Percentiles rank a stretch among this genome's conserved stretches.
phyloP scores from a whole-genome alignment of 768 basidiomycete species.

The Russula olivacea region DNA sequence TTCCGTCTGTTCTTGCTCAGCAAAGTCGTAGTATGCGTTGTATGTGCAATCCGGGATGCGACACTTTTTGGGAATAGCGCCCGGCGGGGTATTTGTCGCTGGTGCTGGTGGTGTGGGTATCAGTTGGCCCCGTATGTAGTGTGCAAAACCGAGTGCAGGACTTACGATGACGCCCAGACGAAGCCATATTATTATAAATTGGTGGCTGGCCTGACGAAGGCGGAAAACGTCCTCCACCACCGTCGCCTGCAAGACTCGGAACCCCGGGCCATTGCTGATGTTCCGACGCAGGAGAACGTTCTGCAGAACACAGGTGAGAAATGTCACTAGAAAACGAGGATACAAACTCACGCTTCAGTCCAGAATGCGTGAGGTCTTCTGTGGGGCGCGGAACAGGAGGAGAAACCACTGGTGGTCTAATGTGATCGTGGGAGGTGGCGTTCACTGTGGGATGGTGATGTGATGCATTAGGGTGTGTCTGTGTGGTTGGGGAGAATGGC shows the following conservation, averaged over 20 bases:
- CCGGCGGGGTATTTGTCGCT: background rate
- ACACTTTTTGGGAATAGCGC: background rate
- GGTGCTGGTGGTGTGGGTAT: background rate
- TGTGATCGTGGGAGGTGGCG: background rate
- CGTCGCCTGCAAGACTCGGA: background rate
- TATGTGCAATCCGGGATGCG: slow-evolving; percentile 6
- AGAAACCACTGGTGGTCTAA: background rate
- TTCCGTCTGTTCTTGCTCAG: slow-evolving; percentile 18
- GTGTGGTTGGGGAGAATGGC: background rate
- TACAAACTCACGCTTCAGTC: background rate
- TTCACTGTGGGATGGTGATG: too few relatives aligned
- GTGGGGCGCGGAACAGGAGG: background rate
- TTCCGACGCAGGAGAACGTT: background rate
- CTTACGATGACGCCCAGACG: background rate
- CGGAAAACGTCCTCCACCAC: background rate
- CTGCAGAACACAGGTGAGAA: background rate
- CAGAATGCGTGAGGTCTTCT: too few relatives aligned
- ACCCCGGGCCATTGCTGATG: background rate
- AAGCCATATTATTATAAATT: background rate
- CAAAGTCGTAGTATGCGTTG: slow-evolving; percentile 8
- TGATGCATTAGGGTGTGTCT: background rate
- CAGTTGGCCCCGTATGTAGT: background rate
- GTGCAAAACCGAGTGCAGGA: background rate
- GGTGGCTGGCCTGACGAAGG: background rate
- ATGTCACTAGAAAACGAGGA: background rate